Percentiles rank a stretch among this genome's conserved stretches.
Conservation (phyloP, 495 filamentous ascomycete species). For the Chaetomidium leptoderma region DNA sequence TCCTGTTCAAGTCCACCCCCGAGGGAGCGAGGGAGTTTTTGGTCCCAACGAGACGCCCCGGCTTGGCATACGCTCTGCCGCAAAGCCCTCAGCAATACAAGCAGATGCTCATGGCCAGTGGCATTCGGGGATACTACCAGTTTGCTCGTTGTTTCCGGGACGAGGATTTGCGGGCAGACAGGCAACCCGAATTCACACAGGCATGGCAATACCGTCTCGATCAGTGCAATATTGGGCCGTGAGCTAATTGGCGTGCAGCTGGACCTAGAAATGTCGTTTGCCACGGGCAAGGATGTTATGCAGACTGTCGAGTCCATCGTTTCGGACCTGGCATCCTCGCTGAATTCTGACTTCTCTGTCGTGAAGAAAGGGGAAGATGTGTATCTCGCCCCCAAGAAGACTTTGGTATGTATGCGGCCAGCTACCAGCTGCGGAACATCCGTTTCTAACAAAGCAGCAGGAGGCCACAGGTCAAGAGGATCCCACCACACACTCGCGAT, state of each 20-base stretch:
- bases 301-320: conserved; percentile 60
- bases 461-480: not conserved
- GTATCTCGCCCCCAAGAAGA: conserved; percentile 27
- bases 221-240: not conserved
- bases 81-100: conserved; percentile 99
- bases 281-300: conserved; percentile 71
- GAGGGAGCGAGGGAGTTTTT: conserved; percentile 94
- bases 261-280: conserved; percentile 89
- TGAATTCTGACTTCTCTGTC: conserved; percentile 38
- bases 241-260: conserved; percentile 51
- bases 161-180: conserved; percentile 86
- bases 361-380: conserved; percentile 17
- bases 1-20: conserved; percentile 95
- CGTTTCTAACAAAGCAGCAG: conserved; percentile 2
- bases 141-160: conserved; percentile 94
- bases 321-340: conserved; percentile 48
- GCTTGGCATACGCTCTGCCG: conserved; percentile 81
- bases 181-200: conserved; percentile 97
- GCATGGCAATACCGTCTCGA: conserved; percentile 36
- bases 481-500: conserved; percentile 12
- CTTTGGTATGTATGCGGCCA: conserved; percentile 4
- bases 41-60: conserved; percentile 73
- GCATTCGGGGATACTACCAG: conserved; percentile 78
- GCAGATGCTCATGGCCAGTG: conserved; percentile 93
- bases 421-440: not conserved